Conservation (phyloP, 768 basidiomycete species). For the Mycena haematopus region DNA sequence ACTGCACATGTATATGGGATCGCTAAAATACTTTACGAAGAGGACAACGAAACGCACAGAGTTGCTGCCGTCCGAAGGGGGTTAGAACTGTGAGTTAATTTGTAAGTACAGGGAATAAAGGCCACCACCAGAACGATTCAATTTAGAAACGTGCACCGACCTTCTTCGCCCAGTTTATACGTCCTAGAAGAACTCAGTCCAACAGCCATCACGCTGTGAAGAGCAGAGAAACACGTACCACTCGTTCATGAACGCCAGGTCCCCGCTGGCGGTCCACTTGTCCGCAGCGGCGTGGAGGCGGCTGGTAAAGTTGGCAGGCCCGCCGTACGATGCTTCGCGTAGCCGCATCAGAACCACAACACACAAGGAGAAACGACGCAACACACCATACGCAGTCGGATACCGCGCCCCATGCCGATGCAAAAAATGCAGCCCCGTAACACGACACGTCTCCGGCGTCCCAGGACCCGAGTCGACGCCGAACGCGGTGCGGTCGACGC, state of each 20-base stretch:
- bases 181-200: constrained; percentile 68
- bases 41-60: constrained; percentile 59
- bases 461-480: constrained; percentile 76
- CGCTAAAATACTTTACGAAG: too few relatives aligned
- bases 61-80: constrained; percentile 88
- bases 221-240: constrained; percentile 55
- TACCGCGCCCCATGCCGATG: constrained; percentile 84
- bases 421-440: constrained; percentile 79
- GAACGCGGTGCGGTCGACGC: constrained; percentile 66
- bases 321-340: constrained; percentile 61
- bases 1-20: constrained; percentile 39
- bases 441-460: constrained; percentile 68
- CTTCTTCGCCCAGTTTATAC: constrained; percentile 89
- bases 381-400: constrained; percentile 66
- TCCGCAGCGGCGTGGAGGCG: constrained; percentile 60
- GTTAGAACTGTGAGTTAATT: constrained; percentile 64
- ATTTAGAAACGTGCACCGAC: too few relatives aligned
- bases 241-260: constrained; percentile 79
- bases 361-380: not conserved
- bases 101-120: too few relatives aligned
- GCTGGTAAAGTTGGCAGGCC: constrained; percentile 59
- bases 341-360: not conserved
- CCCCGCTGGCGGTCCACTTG: constrained; percentile 68
- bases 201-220: constrained; percentile 11
- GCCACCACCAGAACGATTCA: too few relatives aligned